These are phyloP conservation scores for Paecilomyces niveus DNA, from an alignment of 2,329 filamentous ascomycete species.

Conservation along the genomic window DNA sequence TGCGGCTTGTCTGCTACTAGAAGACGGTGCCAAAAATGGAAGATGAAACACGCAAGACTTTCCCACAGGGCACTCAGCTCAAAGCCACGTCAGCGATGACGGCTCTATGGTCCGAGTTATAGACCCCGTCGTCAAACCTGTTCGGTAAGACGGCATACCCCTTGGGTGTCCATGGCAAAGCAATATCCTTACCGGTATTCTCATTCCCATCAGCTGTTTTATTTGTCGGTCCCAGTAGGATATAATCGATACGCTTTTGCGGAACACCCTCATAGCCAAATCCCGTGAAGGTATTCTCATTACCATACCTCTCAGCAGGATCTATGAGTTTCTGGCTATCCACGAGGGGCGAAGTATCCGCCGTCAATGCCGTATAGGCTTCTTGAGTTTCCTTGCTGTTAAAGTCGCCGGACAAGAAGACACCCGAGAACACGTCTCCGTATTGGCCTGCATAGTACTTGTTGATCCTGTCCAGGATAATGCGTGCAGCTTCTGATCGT, in stretches of 20 bases:
- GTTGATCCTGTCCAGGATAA: constrained; percentile 42
- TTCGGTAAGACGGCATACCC: constrained; percentile 49
- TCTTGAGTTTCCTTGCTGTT: constrained; percentile 47
- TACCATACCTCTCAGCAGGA: constrained; percentile 39
- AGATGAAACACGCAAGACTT: neutral
- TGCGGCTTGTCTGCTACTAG: too few relatives aligned
- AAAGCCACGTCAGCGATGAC: constrained; percentile 46
- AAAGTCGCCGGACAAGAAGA: constrained; percentile 50
- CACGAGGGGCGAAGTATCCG: constrained; percentile 22
- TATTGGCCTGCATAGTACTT: constrained; percentile 19
- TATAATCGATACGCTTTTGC: constrained; percentile 45
- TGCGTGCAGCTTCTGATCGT: constrained; percentile 44
- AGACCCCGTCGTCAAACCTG: constrained; percentile 49
- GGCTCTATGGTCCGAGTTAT: constrained; percentile 50
- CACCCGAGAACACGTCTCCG: constrained; percentile 27
- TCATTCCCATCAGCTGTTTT: neutral
- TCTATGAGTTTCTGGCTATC: constrained; percentile 34
- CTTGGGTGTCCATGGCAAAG: constrained; percentile 32
- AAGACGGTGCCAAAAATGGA: too few relatives aligned
- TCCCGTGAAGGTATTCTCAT: constrained; percentile 48
- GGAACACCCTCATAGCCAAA: constrained; percentile 39
- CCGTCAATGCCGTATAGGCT: constrained; percentile 46
- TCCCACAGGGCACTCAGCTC: constrained; percentile 1
- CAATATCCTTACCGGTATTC: constrained; percentile 1
- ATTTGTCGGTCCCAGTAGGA: constrained; percentile 36